Conservation (phyloP, 2,329 filamentous ascomycete genomes). For the Monosporascus sp. region DNA sequence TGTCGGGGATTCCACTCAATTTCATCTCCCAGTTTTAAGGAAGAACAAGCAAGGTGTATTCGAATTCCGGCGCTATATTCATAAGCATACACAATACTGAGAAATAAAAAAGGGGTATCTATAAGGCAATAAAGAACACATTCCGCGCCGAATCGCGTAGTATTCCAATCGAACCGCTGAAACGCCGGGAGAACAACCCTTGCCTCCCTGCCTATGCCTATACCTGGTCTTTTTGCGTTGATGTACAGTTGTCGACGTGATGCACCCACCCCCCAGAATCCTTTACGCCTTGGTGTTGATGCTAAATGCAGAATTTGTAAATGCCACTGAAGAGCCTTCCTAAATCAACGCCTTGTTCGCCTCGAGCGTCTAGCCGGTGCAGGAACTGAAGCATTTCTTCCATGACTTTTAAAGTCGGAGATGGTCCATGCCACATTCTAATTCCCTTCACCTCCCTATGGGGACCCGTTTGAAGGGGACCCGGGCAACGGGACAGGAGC, state of each 20-base stretch:
- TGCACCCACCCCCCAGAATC: not conserved
- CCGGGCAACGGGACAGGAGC: too few relatives aligned
- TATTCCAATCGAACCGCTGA: not conserved
- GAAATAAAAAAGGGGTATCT: not conserved
- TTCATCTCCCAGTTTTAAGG: too few relatives aligned
- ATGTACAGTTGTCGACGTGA: not conserved
- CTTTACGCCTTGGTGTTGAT: not conserved
- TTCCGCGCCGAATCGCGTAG: not conserved
- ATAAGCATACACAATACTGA: not conserved
- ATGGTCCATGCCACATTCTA: not conserved
- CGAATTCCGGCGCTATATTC: not conserved
- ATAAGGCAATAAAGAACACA: not conserved
- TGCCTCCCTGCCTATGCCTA: not conserved
- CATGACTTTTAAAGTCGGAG: not conserved
- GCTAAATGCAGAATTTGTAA: constrained; percentile 2
- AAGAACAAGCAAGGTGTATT: too few relatives aligned
- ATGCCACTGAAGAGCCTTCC: constrained; percentile 5
- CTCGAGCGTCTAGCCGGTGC: not conserved
- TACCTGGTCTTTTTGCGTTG: not conserved
- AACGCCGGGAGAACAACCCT: not conserved
- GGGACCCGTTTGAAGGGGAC: too few relatives aligned
- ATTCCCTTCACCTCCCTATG: too few relatives aligned
- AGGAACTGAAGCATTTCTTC: not conserved
- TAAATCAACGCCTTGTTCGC: not conserved
- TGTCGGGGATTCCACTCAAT: not conserved